Evolutionary conservation across 2,329 filamentous ascomycete species (phyloP).

Genomic region (Phyllachora maydis): DNA sequence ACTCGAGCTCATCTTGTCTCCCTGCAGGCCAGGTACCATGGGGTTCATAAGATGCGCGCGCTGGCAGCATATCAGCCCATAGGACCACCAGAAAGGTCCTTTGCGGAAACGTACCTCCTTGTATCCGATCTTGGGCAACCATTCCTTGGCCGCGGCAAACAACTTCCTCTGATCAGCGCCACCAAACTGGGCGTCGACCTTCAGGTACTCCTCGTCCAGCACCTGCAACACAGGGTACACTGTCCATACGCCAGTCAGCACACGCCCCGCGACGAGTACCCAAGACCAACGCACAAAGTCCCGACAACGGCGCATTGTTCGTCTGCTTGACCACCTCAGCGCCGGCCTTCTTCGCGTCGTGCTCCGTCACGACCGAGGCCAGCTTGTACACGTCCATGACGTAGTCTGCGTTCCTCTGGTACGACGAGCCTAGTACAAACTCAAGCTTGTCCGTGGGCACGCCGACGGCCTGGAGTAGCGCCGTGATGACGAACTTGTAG

Average conservation of each 20-base stretch:
- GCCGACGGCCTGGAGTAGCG: slow-evolving; percentile 55
- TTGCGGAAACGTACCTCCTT: slow-evolving; percentile 31
- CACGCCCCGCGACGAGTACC: neutral
- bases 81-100: too few relatives aligned
- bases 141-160: slow-evolving; percentile 48
- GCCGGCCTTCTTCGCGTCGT: slow-evolving; percentile 76
- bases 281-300: slow-evolving; percentile 9
- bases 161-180: slow-evolving; percentile 78
- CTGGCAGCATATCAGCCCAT: slow-evolving; percentile 4
- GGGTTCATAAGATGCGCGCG: slow-evolving; percentile 37
- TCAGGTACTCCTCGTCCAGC: slow-evolving; percentile 75
- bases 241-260: slow-evolving; percentile 13
- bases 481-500: slow-evolving; percentile 59
- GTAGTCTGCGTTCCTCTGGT: slow-evolving; percentile 49
- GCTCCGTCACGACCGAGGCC: slow-evolving; percentile 46
- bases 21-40: slow-evolving; percentile 73
- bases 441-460: slow-evolving; percentile 61
- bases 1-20: slow-evolving; percentile 74
- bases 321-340: slow-evolving; percentile 91
- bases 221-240: slow-evolving; percentile 80
- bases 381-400: slow-evolving; percentile 78
- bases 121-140: slow-evolving; percentile 72
- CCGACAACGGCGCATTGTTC: slow-evolving; percentile 51
- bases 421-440: slow-evolving; percentile 69
- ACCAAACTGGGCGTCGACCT: slow-evolving; percentile 76